Conservation (phyloP, 1,284 basidiomycete species). For the Apiotrichum porosum region DNA sequence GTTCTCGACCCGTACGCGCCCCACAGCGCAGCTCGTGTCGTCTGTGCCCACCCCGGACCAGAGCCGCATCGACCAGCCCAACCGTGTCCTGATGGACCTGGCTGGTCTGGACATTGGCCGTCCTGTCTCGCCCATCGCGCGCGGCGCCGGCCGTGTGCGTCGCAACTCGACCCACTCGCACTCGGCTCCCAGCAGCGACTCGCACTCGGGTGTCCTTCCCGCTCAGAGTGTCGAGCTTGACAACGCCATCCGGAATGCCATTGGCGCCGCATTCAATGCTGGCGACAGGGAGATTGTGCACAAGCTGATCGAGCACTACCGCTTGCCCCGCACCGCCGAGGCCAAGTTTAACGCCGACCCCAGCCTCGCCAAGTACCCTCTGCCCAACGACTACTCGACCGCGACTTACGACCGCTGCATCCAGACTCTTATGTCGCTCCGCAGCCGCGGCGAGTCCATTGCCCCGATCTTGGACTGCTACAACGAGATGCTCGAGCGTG, state of each 20-base stretch:
- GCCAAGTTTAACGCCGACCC: conserved; percentile 11
- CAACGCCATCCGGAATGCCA: background rate
- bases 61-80: conserved; percentile 25
- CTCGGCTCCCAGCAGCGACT: background rate
- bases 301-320: conserved; percentile 27
- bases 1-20: conserved; percentile 21
- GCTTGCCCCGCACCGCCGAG: conserved; percentile 10
- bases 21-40: conserved; percentile 6
- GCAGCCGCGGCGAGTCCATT: conserved; percentile 57
- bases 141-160: conserved; percentile 14
- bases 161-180: conserved; percentile 32
- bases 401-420: conserved; percentile 65
- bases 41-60: conserved; percentile 7
- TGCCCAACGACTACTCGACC: conserved; percentile 30
- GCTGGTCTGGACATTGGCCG: conserved; percentile 35
- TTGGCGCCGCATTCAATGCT: background rate
- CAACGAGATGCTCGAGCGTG: conserved; percentile 65
- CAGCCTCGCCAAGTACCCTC: conserved; percentile 22
- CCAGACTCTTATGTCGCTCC: conserved; percentile 54
- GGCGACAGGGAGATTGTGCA: background rate
- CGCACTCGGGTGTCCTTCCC: background rate
- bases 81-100: conserved; percentile 41
- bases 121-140: background rate
- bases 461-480: conserved; percentile 64
- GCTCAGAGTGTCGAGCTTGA: background rate